phyloP scores from a whole-genome alignment of 371 early-diverging fungal species.

The Mortierella sp. region DNA sequence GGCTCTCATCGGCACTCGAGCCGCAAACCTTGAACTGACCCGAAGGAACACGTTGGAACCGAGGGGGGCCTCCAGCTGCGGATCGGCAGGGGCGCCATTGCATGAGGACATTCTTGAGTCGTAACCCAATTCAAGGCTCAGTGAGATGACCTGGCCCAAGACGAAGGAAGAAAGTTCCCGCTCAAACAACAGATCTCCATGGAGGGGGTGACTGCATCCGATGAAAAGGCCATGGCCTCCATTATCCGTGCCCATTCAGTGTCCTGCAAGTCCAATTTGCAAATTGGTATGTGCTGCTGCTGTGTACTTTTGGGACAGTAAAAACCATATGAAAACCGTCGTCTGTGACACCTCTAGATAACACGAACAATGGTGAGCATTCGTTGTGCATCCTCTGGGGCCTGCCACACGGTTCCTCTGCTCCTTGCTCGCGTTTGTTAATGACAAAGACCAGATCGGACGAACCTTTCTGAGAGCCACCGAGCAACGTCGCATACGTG shows the following conservation, averaged over 20 bases:
- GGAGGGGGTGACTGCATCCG: no score
- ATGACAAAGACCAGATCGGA: not conserved
- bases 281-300: not conserved
- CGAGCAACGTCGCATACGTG: no score
- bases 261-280: not conserved
- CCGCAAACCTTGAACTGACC: constrained; percentile 4
- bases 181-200: not conserved
- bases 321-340: not conserved
- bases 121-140: no score
- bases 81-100: not conserved
- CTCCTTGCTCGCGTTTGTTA: not conserved
- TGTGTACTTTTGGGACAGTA: not conserved
- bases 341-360: not conserved
- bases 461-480: not conserved
- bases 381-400: not conserved
- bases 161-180: not conserved
- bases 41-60: not conserved
- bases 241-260: no score
- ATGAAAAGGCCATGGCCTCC: no score
- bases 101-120: not conserved
- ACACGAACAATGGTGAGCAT: not conserved
- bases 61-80: no score
- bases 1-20: not conserved
- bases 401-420: not conserved
- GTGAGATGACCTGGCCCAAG: no score